Evolutionary conservation across 352 stramenopile genomes (phyloP).

Genomic region (Globisporangium megalacanthum): DNA sequence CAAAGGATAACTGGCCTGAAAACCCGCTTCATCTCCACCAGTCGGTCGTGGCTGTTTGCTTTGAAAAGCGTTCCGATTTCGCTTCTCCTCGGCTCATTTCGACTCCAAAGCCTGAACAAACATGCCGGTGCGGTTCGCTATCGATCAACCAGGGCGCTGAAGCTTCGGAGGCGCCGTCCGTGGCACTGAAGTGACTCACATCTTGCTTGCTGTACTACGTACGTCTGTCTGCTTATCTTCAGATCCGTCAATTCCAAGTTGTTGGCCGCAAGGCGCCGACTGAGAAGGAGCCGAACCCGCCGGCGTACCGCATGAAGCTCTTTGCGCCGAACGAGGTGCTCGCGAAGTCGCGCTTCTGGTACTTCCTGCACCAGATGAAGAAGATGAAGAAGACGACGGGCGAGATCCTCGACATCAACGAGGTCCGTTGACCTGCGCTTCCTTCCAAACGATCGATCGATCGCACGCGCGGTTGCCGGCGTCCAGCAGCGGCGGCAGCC

Average conservation of each 20-base stretch:
- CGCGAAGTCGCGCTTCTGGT: slow-evolving; percentile 99
- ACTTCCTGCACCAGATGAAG: slow-evolving; percentile 99
- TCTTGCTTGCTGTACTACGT: background rate
- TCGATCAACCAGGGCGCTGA: background rate
- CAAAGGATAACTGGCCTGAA: background rate
- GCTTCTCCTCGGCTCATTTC: slow-evolving; percentile 8
- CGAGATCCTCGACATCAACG: slow-evolving; percentile 99
- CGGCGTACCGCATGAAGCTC: slow-evolving; percentile 98
- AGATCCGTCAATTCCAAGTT: slow-evolving; percentile 99
- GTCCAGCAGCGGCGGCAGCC: background rate
- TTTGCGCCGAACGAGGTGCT: slow-evolving; percentile 97
- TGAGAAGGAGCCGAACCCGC: slow-evolving; percentile 96
- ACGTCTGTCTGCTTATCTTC: background rate
- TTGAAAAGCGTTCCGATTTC: background rate
- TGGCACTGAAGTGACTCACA: background rate
- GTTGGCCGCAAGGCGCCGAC: slow-evolving; percentile 98
- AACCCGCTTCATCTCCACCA: slow-evolving; percentile 1
- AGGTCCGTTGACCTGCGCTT: slow-evolving; percentile 67
- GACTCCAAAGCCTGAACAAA: slow-evolving; percentile 19
- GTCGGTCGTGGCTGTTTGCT: background rate
- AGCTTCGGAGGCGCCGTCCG: background rate
- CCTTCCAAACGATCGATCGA: background rate
- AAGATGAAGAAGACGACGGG: slow-evolving; percentile 99
- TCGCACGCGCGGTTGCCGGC: background rate
- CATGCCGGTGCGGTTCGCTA: slow-evolving; percentile 12